Percentiles rank a stretch among this genome's conserved stretches.
Conservation (phyloP, 2,329 filamentous ascomycete species). For the Trichoderma simmonsii region DNA sequence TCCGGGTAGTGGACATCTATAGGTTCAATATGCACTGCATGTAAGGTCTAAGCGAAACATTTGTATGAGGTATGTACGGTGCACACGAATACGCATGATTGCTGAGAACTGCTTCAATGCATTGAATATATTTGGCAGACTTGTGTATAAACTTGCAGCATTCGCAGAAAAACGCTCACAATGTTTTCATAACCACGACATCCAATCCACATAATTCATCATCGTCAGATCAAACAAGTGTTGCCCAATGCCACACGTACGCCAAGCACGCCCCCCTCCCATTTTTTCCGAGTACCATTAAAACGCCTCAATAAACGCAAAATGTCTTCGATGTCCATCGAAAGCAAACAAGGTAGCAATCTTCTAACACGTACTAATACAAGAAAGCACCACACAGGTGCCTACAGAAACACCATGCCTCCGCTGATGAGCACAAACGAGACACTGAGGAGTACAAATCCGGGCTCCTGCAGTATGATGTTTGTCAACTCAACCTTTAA, state of each 20-base stretch:
- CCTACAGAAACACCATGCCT: conserved; percentile 25
- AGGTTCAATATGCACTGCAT: neutral
- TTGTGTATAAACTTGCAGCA: neutral
- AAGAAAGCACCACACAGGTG: neutral
- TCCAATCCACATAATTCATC: neutral
- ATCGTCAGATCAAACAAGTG: neutral
- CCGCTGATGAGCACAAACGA: conserved; percentile 27
- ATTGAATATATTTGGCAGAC: neutral
- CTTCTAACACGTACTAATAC: neutral
- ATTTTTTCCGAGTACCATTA: neutral
- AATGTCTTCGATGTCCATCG: neutral
- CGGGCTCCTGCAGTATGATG: conserved; percentile 23
- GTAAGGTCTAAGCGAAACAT: neutral
- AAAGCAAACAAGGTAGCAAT: neutral
- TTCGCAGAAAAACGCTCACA: neutral
- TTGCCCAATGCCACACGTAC: neutral
- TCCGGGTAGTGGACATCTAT: neutral
- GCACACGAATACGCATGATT: neutral
- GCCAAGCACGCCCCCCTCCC: neutral
- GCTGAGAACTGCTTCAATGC: neutral
- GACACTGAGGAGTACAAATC: conserved; percentile 25
- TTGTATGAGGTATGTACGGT: neutral
- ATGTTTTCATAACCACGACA: neutral
- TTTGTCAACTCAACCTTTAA: conserved; percentile 21
- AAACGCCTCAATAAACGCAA: neutral